A percentile compares a stretch with the other conserved stretches of the same genome.
Evolutionary conservation across 257 asterid species (phyloP).

Genomic region (Mentha longifolia): DNA sequence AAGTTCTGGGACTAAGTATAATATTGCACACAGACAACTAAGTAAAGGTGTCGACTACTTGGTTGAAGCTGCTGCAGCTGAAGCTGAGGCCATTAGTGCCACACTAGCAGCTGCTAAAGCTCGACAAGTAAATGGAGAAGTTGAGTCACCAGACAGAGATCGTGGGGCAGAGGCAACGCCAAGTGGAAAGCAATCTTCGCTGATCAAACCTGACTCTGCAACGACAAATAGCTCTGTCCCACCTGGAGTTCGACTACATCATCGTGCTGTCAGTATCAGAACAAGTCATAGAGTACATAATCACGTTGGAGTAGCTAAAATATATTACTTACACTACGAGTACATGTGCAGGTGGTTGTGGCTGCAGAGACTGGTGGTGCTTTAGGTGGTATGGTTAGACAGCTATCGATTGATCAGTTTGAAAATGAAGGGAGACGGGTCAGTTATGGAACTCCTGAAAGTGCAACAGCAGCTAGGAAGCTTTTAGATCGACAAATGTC

Average conservation of each 20-base stretch:
- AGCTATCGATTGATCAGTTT: slow-evolving; percentile 77
- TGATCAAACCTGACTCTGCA: slow-evolving; percentile 78
- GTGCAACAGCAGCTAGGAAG: slow-evolving; percentile 95
- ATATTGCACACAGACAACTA: slow-evolving; percentile 47
- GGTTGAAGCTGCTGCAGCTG: slow-evolving; percentile 97
- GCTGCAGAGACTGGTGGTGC: slow-evolving; percentile 90
- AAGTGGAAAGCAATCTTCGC: slow-evolving; percentile 77
- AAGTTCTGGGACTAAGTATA: slow-evolving; percentile 30
- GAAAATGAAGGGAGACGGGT: slow-evolving; percentile 86
- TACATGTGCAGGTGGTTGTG: slow-evolving; percentile 63
- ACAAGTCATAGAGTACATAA: slow-evolving; percentile 9
- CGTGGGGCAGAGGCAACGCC: slow-evolving; percentile 97
- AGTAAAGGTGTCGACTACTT: slow-evolving; percentile 91
- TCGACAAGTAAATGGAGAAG: slow-evolving; percentile 85
- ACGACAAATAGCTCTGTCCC: slow-evolving; percentile 61
- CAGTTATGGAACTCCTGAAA: slow-evolving; percentile 95
- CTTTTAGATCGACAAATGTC: slow-evolving; percentile 96
- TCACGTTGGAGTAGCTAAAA: slow-evolving; percentile 20
- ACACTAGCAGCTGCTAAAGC: slow-evolving; percentile 96
- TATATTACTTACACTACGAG: slow-evolving; percentile 34
- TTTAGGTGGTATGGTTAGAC: slow-evolving; percentile 84
- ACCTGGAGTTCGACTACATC: slow-evolving; percentile 92
- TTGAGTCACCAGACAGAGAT: slow-evolving; percentile 85
- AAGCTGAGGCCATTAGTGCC: slow-evolving; percentile 96
- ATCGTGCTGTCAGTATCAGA: slow-evolving; percentile 81